These are phyloP conservation scores for Penicillium turbatum DNA, from an alignment of 495 filamentous ascomycete genomes.

Conservation along the genomic window DNA sequence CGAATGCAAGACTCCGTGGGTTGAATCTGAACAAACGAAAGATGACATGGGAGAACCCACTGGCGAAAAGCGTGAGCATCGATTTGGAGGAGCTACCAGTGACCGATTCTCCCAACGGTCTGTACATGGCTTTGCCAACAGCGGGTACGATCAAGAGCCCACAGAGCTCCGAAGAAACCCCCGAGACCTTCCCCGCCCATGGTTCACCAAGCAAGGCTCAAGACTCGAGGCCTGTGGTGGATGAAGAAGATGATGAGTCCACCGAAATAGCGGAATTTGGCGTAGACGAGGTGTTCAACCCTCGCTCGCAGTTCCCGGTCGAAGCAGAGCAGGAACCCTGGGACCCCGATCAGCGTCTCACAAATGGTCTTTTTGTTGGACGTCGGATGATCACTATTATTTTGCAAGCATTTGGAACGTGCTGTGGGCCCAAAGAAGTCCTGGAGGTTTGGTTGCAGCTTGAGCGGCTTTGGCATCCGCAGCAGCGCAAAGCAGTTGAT, in stretches of 20 bases:
- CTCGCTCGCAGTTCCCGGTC: background rate
- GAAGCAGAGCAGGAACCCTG: slow-evolving; percentile 11
- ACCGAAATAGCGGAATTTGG: slow-evolving; percentile 11
- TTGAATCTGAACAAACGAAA: slow-evolving; percentile 13
- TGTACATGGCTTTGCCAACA: slow-evolving; percentile 33
- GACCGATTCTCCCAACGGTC: slow-evolving; percentile 12
- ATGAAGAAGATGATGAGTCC: slow-evolving; percentile 1
- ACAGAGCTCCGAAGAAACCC: background rate
- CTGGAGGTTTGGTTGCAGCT: slow-evolving; percentile 42
- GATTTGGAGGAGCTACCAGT: slow-evolving; percentile 8
- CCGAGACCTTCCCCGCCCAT: background rate
- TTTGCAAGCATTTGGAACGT: slow-evolving; percentile 41
- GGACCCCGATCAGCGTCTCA: slow-evolving; percentile 26
- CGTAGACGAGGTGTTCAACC: slow-evolving; percentile 20
- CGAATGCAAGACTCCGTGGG: slow-evolving; percentile 46
- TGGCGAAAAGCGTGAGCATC: slow-evolving; percentile 12
- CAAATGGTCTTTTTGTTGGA: slow-evolving; percentile 44
- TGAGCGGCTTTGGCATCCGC: slow-evolving; percentile 40
- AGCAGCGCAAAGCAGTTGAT: slow-evolving; percentile 36
- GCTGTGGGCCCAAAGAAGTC: slow-evolving; percentile 34
- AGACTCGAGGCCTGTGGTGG: background rate
- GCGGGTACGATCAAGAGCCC: background rate
- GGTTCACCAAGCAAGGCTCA: background rate
- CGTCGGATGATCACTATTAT: slow-evolving; percentile 40
- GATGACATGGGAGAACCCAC: slow-evolving; percentile 38